Conservation (phyloP, 306 rosid species). For the Cucumis melo region DNA sequence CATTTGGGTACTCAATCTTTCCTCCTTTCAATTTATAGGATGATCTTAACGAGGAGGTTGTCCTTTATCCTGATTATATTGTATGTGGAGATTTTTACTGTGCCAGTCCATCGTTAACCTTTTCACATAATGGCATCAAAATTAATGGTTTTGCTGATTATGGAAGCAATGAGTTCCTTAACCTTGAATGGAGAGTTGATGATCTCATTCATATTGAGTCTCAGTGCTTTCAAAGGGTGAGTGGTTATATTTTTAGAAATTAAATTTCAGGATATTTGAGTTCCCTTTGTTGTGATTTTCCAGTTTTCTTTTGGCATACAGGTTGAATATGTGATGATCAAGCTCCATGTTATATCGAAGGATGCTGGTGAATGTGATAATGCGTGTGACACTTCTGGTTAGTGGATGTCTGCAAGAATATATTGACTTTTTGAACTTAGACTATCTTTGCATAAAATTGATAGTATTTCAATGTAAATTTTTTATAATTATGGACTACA, state of each 20-base stretch:
- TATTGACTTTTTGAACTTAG: conserved; percentile 1
- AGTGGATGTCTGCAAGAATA: conserved; percentile 14
- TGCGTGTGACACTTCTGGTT: conserved; percentile 40
- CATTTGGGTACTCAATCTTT: neutral
- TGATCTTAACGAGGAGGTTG: conserved; percentile 33
- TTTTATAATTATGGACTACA: neutral
- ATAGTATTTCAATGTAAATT: neutral
- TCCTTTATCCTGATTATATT: conserved; percentile 76
- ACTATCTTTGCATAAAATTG: neutral
- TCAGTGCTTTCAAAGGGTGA: conserved; percentile 53
- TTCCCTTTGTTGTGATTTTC: conserved; percentile 5
- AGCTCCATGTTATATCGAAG: conserved; percentile 45
- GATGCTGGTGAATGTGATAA: conserved; percentile 25
- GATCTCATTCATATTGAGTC: conserved; percentile 47
- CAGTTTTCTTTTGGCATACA: conserved; percentile 30
- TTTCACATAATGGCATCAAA: conserved; percentile 50
- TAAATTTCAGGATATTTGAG: conserved; percentile 5
- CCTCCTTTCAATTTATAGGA: conserved; percentile 45
- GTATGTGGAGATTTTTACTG: conserved; percentile 54
- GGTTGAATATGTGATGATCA: conserved; percentile 46
- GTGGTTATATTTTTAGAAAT: conserved; percentile 18
- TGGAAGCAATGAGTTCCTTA: conserved; percentile 25
- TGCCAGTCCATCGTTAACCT: conserved; percentile 38
- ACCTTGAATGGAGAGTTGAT: conserved; percentile 59
- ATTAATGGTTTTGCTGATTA: conserved; percentile 34